Percentiles rank a stretch among this genome's conserved stretches.
phyloP scores from a whole-genome alignment of 1,284 basidiomycete species.

The Rhodotorula sp. region DNA sequence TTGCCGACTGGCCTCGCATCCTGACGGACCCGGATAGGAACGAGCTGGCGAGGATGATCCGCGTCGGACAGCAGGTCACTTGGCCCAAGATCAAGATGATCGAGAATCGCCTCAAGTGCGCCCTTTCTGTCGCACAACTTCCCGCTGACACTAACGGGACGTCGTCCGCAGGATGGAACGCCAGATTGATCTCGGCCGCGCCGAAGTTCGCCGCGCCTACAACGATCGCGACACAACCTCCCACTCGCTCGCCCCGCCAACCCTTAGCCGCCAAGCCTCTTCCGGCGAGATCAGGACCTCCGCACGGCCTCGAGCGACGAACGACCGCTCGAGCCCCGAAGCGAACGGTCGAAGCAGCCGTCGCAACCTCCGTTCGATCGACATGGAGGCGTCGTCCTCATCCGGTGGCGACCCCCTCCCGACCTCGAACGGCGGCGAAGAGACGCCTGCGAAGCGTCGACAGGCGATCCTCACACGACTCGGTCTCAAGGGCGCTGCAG shows the following conservation, averaged over 20 bases:
- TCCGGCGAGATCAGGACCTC: conserved; percentile 11
- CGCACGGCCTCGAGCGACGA: neutral
- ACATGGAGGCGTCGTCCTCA: neutral
- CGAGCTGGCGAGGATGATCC: conserved; percentile 78
- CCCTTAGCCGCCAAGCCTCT: neutral
- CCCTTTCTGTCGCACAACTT: conserved; percentile 13
- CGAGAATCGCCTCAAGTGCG: conserved; percentile 65
- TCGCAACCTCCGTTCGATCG: neutral
- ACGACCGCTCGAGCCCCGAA: neutral
- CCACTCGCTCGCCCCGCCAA: neutral
- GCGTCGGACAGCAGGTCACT: conserved; percentile 82
- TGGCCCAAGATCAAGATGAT: conserved; percentile 97
- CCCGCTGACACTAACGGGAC: neutral
- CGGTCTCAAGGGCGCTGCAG: neutral
- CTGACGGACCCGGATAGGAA: conserved; percentile 62
- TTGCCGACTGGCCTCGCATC: conserved; percentile 76
- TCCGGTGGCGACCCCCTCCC: neutral
- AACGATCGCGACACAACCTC: neutral
- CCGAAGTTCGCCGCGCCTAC: conserved; percentile 49
- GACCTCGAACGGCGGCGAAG: neutral
- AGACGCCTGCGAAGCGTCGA: conserved; percentile 13
- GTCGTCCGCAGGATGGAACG: conserved; percentile 60
- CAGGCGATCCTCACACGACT: conserved; percentile 24
- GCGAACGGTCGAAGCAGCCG: neutral
- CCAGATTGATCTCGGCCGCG: conserved; percentile 76